These are phyloP conservation scores for Apiotrichum sp. DNA, from an alignment of 1,284 basidiomycete species.

Conservation along the genomic window DNA sequence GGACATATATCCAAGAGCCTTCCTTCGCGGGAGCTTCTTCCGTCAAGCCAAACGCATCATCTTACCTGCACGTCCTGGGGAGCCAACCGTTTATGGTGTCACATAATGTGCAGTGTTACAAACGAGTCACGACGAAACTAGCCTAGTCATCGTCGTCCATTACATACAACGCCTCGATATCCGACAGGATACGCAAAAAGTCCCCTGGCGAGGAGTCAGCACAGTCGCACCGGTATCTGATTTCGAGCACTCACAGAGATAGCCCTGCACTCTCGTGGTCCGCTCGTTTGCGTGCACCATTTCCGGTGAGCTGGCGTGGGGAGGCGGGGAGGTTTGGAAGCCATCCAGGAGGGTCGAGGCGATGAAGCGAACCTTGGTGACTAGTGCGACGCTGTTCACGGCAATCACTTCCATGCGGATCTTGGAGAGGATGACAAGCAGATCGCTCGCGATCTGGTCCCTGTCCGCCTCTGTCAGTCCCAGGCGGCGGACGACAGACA, in stretches of 20 bases:
- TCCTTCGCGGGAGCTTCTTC: no score
- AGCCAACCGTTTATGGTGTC: no score
- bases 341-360: constrained; percentile 78
- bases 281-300: constrained; percentile 43
- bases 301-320: background rate
- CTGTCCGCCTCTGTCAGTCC: constrained; percentile 27
- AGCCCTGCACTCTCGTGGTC: constrained; percentile 63
- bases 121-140: no score
- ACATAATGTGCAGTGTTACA: no score
- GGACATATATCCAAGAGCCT: no score
- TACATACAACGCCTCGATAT: constrained; percentile 58
- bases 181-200: constrained; percentile 77
- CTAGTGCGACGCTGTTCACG: constrained; percentile 65
- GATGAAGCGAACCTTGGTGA: constrained; percentile 82
- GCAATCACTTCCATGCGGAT: constrained; percentile 86
- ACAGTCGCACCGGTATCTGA: background rate
- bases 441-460: constrained; percentile 49
- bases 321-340: constrained; percentile 60
- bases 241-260: constrained; percentile 50
- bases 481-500: constrained; percentile 2
- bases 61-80: no score
- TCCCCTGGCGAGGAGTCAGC: constrained; percentile 56
- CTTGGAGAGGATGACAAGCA: constrained; percentile 75
- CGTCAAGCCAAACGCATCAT: no score
- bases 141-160: constrained; percentile 29